Conservation (phyloP, 305 asterid species). For the Solanum aculeatissimum region DNA sequence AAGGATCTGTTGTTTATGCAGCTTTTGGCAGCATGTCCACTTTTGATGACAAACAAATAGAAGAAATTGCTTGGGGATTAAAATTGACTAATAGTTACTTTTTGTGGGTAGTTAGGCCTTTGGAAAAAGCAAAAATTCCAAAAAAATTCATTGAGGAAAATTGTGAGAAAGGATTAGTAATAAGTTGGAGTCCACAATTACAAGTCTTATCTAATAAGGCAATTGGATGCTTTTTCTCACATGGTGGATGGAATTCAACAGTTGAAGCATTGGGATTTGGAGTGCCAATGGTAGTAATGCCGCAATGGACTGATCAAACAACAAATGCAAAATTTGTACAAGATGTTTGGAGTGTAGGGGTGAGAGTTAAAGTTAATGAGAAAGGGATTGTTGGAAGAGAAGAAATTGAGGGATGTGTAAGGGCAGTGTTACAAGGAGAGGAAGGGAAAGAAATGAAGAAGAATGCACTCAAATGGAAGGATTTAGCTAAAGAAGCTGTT, state of each 20-base stretch:
- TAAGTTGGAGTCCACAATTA: conserved; percentile 48
- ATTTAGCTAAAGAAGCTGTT: conserved; percentile 47
- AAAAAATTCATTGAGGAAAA: conserved; percentile 7
- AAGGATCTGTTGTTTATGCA: conserved; percentile 39
- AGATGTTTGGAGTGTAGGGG: conserved; percentile 48
- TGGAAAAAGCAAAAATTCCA: conserved; percentile 30
- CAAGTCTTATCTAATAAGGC: conserved; percentile 35
- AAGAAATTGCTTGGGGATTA: conserved; percentile 50
- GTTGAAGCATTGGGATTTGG: conserved; percentile 53
- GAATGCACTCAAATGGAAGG: conserved; percentile 40
- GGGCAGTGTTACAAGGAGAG: conserved; percentile 41
- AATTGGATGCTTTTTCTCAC: conserved; percentile 50
- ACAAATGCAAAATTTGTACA: conserved; percentile 48
- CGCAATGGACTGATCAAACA: conserved; percentile 63
- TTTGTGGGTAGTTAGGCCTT: conserved; percentile 44
- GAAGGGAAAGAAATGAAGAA: conserved; percentile 37
- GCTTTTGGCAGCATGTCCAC: conserved; percentile 78
- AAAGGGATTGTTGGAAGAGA: conserved; percentile 37
- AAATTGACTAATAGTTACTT: conserved; percentile 19
- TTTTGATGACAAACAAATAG: conserved; percentile 34
- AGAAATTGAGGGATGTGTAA: conserved; percentile 41
- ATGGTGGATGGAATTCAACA: conserved; percentile 68
- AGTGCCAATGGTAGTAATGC: conserved; percentile 61
- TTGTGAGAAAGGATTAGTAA: conserved; percentile 15
- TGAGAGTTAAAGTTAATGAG: conserved; percentile 28